Evolutionary conservation across 2,329 filamentous ascomycete genomes (phyloP), one percentile per base, ranked within the genome.

Genomic region (Juglanconis sp.): DNA sequence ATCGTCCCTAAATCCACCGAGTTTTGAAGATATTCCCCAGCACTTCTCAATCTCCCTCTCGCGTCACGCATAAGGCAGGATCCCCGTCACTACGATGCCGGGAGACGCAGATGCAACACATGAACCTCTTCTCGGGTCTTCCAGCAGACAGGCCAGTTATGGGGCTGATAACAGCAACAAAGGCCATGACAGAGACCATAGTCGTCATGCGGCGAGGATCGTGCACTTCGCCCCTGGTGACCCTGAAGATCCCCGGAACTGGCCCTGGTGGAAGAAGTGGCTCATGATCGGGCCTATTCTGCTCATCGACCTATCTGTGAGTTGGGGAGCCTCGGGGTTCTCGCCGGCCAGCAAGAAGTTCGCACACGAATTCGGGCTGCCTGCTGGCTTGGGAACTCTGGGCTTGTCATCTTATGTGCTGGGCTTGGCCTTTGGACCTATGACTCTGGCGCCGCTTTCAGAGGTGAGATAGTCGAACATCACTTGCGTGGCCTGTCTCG

Each of bases 241-340:
- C 30, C 63, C 64, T 7, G 63, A 60, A 11, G 72, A 73, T 36
- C 72, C 71, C 1, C 65, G 70, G 3, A 72, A 73, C 52, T 73
- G 71, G 70, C 64, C 69, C 3, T 44, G 61, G n/a, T 72, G 70
- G 68, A 65, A 66, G 38, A 74, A 73, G 65, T 73, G 72, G 71
- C 62, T 67, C 3, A 70, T 72, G 13, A 68, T 73, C 2, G 59
- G 66, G 7, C 67, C 64, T 15, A 70, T 74, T 31, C 66, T 68
- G 1, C 63, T 71, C 2, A 66, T 71, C 52, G 71, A 73, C 57
- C 63, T 74, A 4, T 71, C 66, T 3, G 71, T 73, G 31, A 70
- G 66, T n/a, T 81, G 77, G 73, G 77, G 75, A 8, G 78, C 78
- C 1, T 79, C 76, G 5, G 78, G 78, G 8, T 81, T 77, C 65